Conservation (phyloP, 768 basidiomycete genomes). For the Trametes sanguinea region DNA sequence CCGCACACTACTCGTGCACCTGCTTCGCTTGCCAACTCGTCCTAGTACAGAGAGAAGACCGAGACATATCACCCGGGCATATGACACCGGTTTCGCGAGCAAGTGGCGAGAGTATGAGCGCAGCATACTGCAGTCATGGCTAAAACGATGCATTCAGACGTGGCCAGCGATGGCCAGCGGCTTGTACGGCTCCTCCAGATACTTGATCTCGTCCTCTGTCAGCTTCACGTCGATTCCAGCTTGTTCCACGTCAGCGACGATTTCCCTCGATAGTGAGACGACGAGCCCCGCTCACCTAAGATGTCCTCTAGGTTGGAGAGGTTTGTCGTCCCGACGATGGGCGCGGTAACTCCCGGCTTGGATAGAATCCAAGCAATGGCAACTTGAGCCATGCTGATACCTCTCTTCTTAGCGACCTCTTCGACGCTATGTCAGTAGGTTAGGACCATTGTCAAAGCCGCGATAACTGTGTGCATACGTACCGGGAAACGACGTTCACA, state of each 20-base stretch:
- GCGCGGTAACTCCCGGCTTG: slow-evolving; percentile 28
- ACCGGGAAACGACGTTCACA: slow-evolving; percentile 38
- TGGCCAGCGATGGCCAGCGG: slow-evolving; percentile 36
- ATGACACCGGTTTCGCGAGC: no score
- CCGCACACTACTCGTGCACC: no score
- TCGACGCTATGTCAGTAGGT: slow-evolving; percentile 33
- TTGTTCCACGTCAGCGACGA: slow-evolving; percentile 16
- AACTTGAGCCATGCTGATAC: slow-evolving; percentile 39
- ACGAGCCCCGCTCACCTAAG: slow-evolving; percentile 25
- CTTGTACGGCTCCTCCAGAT: slow-evolving; percentile 55
- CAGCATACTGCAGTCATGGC: no score
- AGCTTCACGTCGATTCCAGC: slow-evolving; percentile 50
- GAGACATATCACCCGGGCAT: no score
- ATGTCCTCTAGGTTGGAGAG: slow-evolving; percentile 41
- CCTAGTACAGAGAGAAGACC: no score
- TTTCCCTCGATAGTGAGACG: background rate
- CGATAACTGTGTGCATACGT: background rate
- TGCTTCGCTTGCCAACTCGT: no score
- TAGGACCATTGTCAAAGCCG: background rate
- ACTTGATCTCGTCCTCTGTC: slow-evolving; percentile 56
- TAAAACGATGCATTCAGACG: background rate
- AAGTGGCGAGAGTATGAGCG: no score
- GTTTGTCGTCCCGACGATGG: slow-evolving; percentile 37
- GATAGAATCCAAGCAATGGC: slow-evolving; percentile 38
- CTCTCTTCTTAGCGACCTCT: slow-evolving; percentile 42